A percentile compares a stretch with the other conserved stretches of the same genome.
Evolutionary conservation across 169 alveolate genomes (phyloP).

Genomic region (Plasmodium gonderi): DNA sequence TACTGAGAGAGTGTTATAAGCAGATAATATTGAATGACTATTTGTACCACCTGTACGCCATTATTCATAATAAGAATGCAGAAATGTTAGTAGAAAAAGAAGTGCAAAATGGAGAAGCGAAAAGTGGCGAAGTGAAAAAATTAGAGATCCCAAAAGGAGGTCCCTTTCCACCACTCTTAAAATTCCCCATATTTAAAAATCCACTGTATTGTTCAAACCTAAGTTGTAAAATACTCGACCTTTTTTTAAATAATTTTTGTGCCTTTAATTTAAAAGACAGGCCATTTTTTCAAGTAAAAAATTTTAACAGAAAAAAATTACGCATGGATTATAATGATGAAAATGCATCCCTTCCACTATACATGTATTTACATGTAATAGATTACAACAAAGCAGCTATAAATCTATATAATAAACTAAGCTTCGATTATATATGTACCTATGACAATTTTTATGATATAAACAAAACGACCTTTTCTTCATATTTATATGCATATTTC

Average conservation of each 20-base stretch:
- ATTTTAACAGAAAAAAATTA: not conserved
- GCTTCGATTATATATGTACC: slow-evolving; percentile 50
- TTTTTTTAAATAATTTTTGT: slow-evolving; percentile 50
- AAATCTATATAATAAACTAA: slow-evolving; percentile 55
- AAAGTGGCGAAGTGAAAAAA: too few relatives aligned
- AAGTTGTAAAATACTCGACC: slow-evolving; percentile 25
- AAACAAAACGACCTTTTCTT: slow-evolving; percentile 47
- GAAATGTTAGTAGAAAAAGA: not conserved
- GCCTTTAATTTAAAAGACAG: slow-evolving; percentile 50
- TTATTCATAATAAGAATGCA: slow-evolving; percentile 19
- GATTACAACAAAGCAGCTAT: slow-evolving; percentile 73
- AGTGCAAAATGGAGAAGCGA: not conserved
- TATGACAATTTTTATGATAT: slow-evolving; percentile 71
- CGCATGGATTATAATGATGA: not conserved
- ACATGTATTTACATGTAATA: slow-evolving; percentile 62
- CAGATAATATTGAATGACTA: slow-evolving; percentile 28
- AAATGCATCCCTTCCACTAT: slow-evolving; percentile 17
- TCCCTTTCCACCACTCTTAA: not conserved
- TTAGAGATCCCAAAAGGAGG: not conserved
- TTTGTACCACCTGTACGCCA: slow-evolving; percentile 39
- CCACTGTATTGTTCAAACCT: not conserved
- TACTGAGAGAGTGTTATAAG: slow-evolving; percentile 30
- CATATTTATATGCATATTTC: slow-evolving; percentile 60
- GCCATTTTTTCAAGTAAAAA: slow-evolving; percentile 22
- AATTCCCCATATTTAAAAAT: slow-evolving; percentile 18